Evolutionary conservation across 2,329 filamentous ascomycete species (phyloP).

Genomic region (Macrophomina tecta): DNA sequence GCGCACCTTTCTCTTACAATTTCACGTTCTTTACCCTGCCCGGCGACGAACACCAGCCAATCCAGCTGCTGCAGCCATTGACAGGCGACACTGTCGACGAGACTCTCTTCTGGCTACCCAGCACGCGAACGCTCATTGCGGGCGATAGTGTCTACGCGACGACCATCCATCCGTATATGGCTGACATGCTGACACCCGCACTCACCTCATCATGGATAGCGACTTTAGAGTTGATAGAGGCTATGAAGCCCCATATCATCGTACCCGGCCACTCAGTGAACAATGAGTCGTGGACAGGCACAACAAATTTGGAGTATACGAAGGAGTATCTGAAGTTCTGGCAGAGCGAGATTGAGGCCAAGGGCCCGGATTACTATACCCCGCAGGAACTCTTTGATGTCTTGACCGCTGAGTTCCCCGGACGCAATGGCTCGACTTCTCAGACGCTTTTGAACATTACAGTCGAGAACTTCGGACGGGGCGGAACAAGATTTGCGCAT

Average conservation of each 20-base stretch:
- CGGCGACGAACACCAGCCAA: neutral
- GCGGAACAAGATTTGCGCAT: neutral
- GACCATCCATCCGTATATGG: neutral
- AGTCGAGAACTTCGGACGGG: neutral
- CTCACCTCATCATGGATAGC: neutral
- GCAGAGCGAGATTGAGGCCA: neutral
- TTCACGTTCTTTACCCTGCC: neutral
- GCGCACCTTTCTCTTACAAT: neutral
- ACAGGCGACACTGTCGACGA: neutral
- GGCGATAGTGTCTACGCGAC: neutral
- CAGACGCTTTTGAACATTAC: neutral
- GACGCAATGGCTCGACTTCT: neutral
- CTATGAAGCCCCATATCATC: neutral
- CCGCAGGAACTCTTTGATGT: neutral
- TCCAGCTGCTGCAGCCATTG: neutral
- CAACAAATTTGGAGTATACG: neutral
- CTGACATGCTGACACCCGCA: neutral
- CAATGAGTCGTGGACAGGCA: neutral
- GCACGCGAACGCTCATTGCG: neutral
- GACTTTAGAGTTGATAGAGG: neutral
- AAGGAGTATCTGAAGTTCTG: neutral
- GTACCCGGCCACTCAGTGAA: neutral
- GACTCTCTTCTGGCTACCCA: neutral
- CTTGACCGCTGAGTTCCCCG: neutral
- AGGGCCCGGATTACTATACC: neutral